These are phyloP conservation scores for Cardamine resedifolia DNA, from an alignment of 345 rosid genomes.

Conservation along the genomic window DNA sequence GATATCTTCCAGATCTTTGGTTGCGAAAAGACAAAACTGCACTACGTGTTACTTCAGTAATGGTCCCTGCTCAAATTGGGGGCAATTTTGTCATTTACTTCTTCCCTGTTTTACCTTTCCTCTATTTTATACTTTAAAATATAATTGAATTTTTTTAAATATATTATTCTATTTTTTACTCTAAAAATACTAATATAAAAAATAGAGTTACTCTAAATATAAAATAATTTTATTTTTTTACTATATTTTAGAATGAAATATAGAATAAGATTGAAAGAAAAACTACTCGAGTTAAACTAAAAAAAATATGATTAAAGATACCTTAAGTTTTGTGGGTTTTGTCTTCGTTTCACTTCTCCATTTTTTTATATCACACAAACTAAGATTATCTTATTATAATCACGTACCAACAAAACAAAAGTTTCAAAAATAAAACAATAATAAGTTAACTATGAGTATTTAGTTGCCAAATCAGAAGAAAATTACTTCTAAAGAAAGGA, in stretches of 20 bases:
- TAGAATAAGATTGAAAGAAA: too few relatives aligned
- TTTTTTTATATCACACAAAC: not conserved
- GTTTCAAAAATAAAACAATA: not conserved
- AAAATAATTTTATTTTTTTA: too few relatives aligned
- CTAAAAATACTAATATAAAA: too few relatives aligned
- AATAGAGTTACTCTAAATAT: too few relatives aligned
- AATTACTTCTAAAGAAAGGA: not conserved
- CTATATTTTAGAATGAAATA: too few relatives aligned
- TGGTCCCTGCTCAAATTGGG: conserved; percentile 15
- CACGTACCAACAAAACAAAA: not conserved
- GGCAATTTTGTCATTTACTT: not conserved
- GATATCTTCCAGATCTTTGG: conserved; percentile 33
- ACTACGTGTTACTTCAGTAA: not conserved
- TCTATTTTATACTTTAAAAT: too few relatives aligned
- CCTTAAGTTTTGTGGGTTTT: not conserved
- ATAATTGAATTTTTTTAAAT: too few relatives aligned
- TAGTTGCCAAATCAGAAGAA: not conserved
- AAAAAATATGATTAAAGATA: too few relatives aligned
- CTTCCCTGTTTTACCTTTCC: not conserved
- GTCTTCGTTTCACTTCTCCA: not conserved
- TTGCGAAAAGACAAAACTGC: conserved; percentile 7
- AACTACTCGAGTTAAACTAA: too few relatives aligned
- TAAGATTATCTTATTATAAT: not conserved
- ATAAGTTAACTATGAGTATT: not conserved
- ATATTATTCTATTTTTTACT: too few relatives aligned